These are phyloP conservation scores for Claviceps cyperi DNA, from an alignment of 2,329 filamentous ascomycete species.

Conservation along the genomic window DNA sequence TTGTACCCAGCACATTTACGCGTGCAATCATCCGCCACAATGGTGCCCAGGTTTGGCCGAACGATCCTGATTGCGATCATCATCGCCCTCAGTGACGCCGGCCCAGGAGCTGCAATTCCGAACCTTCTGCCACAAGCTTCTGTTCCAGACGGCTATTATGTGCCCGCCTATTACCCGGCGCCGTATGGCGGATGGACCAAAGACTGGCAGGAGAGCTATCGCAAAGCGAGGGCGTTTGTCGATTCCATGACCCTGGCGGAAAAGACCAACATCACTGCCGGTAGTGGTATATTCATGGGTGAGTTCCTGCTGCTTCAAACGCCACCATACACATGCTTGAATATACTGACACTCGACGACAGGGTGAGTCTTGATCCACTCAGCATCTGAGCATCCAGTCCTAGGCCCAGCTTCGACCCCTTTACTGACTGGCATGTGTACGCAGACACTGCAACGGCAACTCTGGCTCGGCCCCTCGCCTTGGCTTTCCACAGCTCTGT, in stretches of 20 bases:
- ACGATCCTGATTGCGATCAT: background rate
- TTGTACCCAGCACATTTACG: background rate
- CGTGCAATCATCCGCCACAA: background rate
- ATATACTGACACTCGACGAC: background rate
- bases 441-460: conserved; percentile 57
- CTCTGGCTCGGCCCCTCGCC: conserved; percentile 52
- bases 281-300: conserved; percentile 59
- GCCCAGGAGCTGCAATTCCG: background rate
- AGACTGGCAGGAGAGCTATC: conserved; percentile 56
- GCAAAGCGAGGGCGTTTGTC: conserved; percentile 53
- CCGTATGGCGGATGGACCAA: conserved; percentile 57
- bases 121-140: background rate
- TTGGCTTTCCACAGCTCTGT: conserved; percentile 60
- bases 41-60: background rate
- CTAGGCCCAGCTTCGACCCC: background rate
- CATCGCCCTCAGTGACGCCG: background rate
- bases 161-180: conserved; percentile 52
- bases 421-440: background rate
- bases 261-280: conserved; percentile 64
- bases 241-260: conserved; percentile 66
- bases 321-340: no score
- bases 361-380: conserved; percentile 1
- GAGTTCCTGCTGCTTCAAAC: conserved; percentile 4
- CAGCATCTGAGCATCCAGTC: background rate
- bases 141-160: conserved; percentile 18